phyloP scores from a whole-genome alignment of 305 asterid genomes.

The Solanum aculeatissimum region DNA sequence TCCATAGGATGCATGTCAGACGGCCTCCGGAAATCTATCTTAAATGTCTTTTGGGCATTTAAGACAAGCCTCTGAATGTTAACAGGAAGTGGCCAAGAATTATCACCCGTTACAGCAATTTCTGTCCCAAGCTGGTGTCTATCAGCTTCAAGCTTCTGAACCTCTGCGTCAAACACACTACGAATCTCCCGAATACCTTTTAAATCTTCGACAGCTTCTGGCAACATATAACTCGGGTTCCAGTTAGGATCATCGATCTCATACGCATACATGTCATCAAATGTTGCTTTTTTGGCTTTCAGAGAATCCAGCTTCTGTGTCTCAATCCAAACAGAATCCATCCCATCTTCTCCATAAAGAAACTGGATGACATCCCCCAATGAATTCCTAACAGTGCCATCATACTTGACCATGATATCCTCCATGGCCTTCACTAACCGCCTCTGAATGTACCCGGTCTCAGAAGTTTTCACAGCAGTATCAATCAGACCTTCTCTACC shows the following conservation, averaged over 20 bases:
- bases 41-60: constrained; percentile 94
- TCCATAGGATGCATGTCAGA: constrained; percentile 99
- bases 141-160: constrained; percentile 86
- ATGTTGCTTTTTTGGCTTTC: constrained; percentile 67
- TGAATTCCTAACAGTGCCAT: constrained; percentile 95
- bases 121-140: constrained; percentile 85
- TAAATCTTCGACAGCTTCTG: constrained; percentile 87
- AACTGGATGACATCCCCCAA: constrained; percentile 97
- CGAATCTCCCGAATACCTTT: constrained; percentile 87
- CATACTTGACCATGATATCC: constrained; percentile 99
- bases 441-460: constrained; percentile 97
- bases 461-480: constrained; percentile 98
- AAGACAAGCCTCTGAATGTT: constrained; percentile 83
- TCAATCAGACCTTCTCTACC: constrained; percentile 99
- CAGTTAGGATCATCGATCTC: constrained; percentile 79
- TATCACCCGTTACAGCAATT: constrained; percentile 92
- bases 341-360: constrained; percentile 98
- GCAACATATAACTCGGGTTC: constrained; percentile 80
- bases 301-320: constrained; percentile 84
- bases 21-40: constrained; percentile 88
- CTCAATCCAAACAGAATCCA: constrained; percentile 99
- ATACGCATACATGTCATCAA: constrained; percentile 58
- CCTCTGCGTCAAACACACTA: constrained; percentile 96
- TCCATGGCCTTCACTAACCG: constrained; percentile 99
- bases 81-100: constrained; percentile 89